These are phyloP conservation scores for Globisporangium nagaii DNA, from an alignment of 352 stramenopile genomes.

Conservation along the genomic window DNA sequence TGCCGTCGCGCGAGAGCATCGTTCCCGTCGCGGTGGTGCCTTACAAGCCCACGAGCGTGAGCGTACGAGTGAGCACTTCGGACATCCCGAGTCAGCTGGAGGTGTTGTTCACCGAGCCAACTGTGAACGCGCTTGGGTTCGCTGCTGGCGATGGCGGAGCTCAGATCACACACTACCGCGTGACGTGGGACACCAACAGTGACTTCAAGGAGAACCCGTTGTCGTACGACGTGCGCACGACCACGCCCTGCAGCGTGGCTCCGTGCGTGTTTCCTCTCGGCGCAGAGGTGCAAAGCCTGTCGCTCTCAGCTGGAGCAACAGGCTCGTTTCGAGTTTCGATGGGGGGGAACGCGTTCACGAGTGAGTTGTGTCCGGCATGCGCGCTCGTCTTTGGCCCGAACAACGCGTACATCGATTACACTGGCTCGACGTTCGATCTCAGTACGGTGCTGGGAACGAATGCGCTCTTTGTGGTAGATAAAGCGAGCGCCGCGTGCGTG, in stretches of 20 bases:
- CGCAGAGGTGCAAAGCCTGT: conserved; percentile 89
- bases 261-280: conserved; percentile 88
- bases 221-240: conserved; percentile 54
- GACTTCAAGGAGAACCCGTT: conserved; percentile 31
- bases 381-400: conserved; percentile 31
- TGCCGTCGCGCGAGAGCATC: conserved; percentile 24
- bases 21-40: conserved; percentile 44
- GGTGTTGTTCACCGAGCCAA: conserved; percentile 66
- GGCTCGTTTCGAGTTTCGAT: conserved; percentile 77
- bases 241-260: conserved; percentile 26
- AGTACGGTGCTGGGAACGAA: conserved; percentile 63
- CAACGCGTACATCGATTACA: conserved; percentile 56
- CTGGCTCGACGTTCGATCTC: conserved; percentile 51
- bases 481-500: conserved; percentile 30
- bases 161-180: conserved; percentile 54
- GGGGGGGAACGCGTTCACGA: conserved; percentile 29
- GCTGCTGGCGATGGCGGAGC: conserved; percentile 39
- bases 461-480: conserved; percentile 63
- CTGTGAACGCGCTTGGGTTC: conserved; percentile 64
- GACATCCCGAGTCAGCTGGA: conserved; percentile 78
- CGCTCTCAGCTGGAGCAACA: conserved; percentile 50
- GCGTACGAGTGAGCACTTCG: conserved; percentile 66
- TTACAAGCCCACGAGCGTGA: conserved; percentile 62
- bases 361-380: conserved; percentile 28
- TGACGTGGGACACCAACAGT: conserved; percentile 49